Evolutionary conservation across 148 eudicot species (phyloP).

Genomic region (Rheum nobile): DNA sequence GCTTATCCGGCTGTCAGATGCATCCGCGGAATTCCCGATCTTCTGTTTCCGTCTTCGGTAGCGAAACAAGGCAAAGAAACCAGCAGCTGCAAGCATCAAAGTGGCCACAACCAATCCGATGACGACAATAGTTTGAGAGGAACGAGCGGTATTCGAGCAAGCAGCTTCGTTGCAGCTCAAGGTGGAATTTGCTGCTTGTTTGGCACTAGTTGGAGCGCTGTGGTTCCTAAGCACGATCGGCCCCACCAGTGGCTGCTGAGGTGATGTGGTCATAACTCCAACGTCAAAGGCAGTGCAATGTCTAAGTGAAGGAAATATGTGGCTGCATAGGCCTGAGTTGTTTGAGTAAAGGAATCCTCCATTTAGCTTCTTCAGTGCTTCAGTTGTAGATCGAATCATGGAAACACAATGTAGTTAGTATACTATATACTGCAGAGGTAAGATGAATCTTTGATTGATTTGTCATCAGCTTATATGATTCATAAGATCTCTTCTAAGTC

Average conservation of each 20-base stretch:
- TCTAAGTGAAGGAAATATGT: slow-evolving; percentile 43
- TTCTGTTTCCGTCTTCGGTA: slow-evolving; percentile 62
- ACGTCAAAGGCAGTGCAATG: slow-evolving; percentile 51
- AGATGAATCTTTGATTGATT: no score
- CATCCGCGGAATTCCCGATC: slow-evolving; percentile 37
- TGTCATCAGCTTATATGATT: no score
- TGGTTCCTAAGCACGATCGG: slow-evolving; percentile 15
- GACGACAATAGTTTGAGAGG: slow-evolving; percentile 27
- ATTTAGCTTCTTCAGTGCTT: slow-evolving; percentile 53
- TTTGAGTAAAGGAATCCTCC: slow-evolving; percentile 40
- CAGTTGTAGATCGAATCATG: slow-evolving; percentile 9
- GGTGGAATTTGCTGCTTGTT: slow-evolving; percentile 17
- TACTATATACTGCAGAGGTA: no score
- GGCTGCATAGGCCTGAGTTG: slow-evolving; percentile 65
- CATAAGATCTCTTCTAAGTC: no score
- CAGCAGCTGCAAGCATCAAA: slow-evolving; percentile 25
- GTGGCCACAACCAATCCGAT: slow-evolving; percentile 29
- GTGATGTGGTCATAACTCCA: slow-evolving; percentile 24
- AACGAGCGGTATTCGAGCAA: slow-evolving; percentile 37
- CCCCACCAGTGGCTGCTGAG: slow-evolving; percentile 22
- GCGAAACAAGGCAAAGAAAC: slow-evolving; percentile 25
- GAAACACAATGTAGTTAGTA: background rate
- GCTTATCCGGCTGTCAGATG: slow-evolving; percentile 47
- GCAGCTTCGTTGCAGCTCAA: slow-evolving; percentile 22
- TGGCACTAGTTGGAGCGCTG: slow-evolving; percentile 11